A percentile compares a stretch with the other conserved stretches of the same genome.
These are phyloP conservation scores for Magnaporthiopsis incrustans DNA, from an alignment of 2,329 filamentous ascomycete species.

Conservation along the genomic window DNA sequence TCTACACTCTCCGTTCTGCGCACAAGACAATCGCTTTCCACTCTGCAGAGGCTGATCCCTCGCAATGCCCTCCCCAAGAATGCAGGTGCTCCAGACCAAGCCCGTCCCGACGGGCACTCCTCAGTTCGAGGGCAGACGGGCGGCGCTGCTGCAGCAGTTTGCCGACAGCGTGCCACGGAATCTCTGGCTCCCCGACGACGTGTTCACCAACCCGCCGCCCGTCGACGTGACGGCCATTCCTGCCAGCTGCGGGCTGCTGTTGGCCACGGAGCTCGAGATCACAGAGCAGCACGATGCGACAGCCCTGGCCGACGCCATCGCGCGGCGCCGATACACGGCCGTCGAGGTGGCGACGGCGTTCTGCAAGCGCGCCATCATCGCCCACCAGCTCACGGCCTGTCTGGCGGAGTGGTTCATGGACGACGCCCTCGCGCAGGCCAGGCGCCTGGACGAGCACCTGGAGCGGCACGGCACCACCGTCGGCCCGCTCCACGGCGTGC, in stretches of 20 bases:
- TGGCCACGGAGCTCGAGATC: constrained; percentile 9
- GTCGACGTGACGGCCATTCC: constrained; percentile 27
- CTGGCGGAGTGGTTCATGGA: constrained; percentile 27
- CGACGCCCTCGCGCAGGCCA: constrained; percentile 24
- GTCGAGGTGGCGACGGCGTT: constrained; percentile 12
- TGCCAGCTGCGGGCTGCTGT: constrained; percentile 24
- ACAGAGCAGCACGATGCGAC: constrained; percentile 8
- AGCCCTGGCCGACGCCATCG: constrained; percentile 2
- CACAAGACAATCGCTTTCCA: too few relatives aligned
- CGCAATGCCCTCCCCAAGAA: neutral
- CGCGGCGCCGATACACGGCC: constrained; percentile 5
- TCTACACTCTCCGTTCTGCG: too few relatives aligned
- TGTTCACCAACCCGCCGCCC: constrained; percentile 21
- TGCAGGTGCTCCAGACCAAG: constrained; percentile 13
- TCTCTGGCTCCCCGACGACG: constrained; percentile 19
- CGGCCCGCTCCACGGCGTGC: constrained; percentile 22
- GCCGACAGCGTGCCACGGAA: constrained; percentile 22
- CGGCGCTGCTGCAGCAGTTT: constrained; percentile 21
- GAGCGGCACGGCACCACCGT: constrained; percentile 19
- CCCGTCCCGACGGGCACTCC: constrained; percentile 16
- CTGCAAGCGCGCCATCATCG: constrained; percentile 10
- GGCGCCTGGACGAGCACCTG: constrained; percentile 23
- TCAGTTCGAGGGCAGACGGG: constrained; percentile 13
- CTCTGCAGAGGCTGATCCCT: too few relatives aligned
- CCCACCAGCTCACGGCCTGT: constrained; percentile 23